A percentile compares a stretch with the other conserved stretches of the same genome.
Conservation (phyloP, 2,329 filamentous ascomycete species). For the Metarhizium brunneum region DNA sequence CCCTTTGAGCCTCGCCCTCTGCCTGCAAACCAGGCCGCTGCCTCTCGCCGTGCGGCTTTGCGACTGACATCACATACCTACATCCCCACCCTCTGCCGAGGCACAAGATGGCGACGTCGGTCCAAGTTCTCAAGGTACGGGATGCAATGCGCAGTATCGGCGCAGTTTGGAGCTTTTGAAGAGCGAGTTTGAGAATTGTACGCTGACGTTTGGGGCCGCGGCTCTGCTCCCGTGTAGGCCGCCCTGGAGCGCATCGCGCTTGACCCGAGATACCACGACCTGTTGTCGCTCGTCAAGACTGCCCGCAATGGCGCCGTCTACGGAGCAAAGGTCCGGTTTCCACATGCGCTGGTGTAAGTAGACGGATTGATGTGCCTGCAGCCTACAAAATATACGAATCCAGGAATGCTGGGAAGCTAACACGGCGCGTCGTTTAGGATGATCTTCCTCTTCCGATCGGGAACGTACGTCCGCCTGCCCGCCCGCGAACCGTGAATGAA, state of each 20-base stretch:
- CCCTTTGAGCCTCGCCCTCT: not conserved
- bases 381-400: not conserved
- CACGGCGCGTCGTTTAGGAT: conserved; percentile 46
- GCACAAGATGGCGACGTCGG: conserved; percentile 17
- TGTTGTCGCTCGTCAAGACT: conserved; percentile 80
- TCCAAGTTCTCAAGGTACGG: conserved; percentile 21
- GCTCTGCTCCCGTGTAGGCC: conserved; percentile 35
- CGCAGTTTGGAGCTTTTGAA: not conserved
- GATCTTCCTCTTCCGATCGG: conserved; percentile 92
- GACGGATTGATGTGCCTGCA: not conserved
- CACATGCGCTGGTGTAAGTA: conserved; percentile 77
- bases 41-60: not conserved
- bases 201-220: not conserved
- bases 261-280: conserved; percentile 75
- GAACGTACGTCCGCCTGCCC: conserved; percentile 49
- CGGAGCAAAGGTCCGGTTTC: conserved; percentile 94
- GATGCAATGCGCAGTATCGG: not conserved
- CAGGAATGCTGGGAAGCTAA: conserved; percentile 8
- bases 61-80: not conserved
- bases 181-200: not conserved
- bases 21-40: not conserved
- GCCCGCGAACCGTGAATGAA: not conserved
- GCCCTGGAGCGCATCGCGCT: conserved; percentile 67
- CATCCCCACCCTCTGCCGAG: conserved; percentile 12
- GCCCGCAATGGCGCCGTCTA: conserved; percentile 96